Base-by-base conservation (phyloP, 768 basidiomycete species). In the Lentinula aciculospora region DNA sequence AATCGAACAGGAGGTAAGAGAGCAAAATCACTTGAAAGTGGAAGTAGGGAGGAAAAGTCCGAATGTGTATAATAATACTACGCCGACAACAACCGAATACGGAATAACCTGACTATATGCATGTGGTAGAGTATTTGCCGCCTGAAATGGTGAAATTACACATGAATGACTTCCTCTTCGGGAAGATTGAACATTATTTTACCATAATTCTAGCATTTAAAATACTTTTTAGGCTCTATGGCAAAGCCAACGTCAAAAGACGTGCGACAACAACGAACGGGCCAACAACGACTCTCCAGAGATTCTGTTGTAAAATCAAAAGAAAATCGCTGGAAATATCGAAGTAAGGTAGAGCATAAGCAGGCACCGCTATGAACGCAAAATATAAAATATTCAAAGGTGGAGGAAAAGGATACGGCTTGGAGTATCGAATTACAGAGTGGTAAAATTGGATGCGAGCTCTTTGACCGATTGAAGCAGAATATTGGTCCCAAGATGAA, bases 401-500 rank as follows among this genome's bases (percentile, higher is more conserved):
- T 4, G 80, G 71, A 2, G 81, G 81, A 60, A 81, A 85, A 47
- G 63, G 65, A 56, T 76, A 74, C 2, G 73, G 69, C 5, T 59
- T 58, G 1, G 71, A 61, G 59, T 78, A 82, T 4, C 58, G 51
- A 21, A 65, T 51, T 25, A 78, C 73, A 19, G 74, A 67, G 23
- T 64, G 64, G 23, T 71, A 64, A 59, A 80, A 79, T 1, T 66
- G 56, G 39, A 68, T 68, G 28, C 82, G 79, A 21, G 83, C 80
- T 23, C 68, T 64, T 4, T 72, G 58, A 7, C 83, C 82, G 13
- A 80, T 68, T 2, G 64, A 53, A 12, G 50, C 42, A 4, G 81
- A 75, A 66, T 79, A 85, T 23, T 72, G 69, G 60, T 84, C 81
- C 83, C 83, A 85, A 12, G 58, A 58, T 25, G 58, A 27, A 12